These are phyloP conservation scores for Cornus controversa DNA, from an alignment of 148 eudicot species.

Conservation along the genomic window DNA sequence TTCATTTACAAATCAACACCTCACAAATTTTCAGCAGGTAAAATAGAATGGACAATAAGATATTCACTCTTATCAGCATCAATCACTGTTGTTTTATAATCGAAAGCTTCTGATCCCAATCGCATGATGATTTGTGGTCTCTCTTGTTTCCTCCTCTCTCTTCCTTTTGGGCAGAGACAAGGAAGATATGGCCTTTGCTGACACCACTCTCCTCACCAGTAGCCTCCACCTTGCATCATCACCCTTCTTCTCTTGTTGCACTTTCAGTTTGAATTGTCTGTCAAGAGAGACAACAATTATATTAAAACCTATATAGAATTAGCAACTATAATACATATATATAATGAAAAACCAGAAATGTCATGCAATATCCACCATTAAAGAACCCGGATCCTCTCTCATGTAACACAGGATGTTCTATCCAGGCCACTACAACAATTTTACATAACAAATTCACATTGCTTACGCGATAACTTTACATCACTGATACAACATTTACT, in stretches of 20 bases:
- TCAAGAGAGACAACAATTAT: background rate
- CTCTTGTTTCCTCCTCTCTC: slow-evolving; percentile 12
- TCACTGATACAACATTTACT: too few relatives aligned
- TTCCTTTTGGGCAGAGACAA: slow-evolving; percentile 23
- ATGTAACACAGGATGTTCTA: too few relatives aligned
- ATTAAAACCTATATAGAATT: background rate
- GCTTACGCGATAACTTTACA: too few relatives aligned
- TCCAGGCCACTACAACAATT: too few relatives aligned
- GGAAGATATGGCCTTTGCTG: slow-evolving; percentile 26
- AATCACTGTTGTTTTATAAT: background rate
- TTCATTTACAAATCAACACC: background rate
- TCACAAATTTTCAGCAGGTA: background rate
- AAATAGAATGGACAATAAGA: background rate
- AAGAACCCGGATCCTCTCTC: too few relatives aligned
- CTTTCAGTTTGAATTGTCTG: slow-evolving; percentile 87
- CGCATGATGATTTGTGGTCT: slow-evolving; percentile 8
- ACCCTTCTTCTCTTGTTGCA: slow-evolving; percentile 46
- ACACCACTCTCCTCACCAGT: slow-evolving; percentile 66
- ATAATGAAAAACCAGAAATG: background rate
- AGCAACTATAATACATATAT: background rate
- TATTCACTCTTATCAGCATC: background rate
- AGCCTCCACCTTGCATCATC: slow-evolving; percentile 68
- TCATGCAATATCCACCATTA: too few relatives aligned
- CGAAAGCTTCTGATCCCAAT: slow-evolving; percentile 13
- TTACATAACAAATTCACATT: too few relatives aligned